Evolutionary conservation across 1,284 basidiomycete species (phyloP).

Genomic region (Chondrostereum purpureum): DNA sequence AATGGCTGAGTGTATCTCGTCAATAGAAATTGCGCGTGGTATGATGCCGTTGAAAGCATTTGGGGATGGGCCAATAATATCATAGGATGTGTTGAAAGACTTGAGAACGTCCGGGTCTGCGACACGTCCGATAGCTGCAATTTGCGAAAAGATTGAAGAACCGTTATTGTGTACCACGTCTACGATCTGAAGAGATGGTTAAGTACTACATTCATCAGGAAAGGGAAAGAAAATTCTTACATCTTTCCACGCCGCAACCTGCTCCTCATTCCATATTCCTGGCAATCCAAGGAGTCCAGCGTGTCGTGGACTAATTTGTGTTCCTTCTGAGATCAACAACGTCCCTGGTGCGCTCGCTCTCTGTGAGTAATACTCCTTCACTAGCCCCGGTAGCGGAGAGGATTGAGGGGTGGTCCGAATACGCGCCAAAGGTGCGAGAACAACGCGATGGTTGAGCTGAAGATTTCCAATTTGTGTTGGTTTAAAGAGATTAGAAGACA

Average conservation of each 20-base stretch:
- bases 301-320: constrained; percentile 7
- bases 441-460: constrained; percentile 15
- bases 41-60: constrained; percentile 23
- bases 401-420: constrained; percentile 10
- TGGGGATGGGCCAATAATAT: constrained; percentile 28
- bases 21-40: constrained; percentile 22
- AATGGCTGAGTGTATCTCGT: constrained; percentile 32
- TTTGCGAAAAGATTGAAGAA: constrained; percentile 4
- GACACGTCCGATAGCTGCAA: constrained; percentile 4
- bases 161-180: constrained; percentile 17
- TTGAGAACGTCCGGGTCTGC: constrained; percentile 4
- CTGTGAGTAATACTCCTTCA: constrained; percentile 13
- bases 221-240: neutral
- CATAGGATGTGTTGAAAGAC: neutral
- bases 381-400: constrained; percentile 18
- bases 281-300: neutral
- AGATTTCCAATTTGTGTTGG: constrained; percentile 19
- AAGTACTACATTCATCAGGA: constrained; percentile 17
- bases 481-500: constrained; percentile 29
- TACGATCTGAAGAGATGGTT: constrained; percentile 2
- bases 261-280: constrained; percentile 8
- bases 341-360: constrained; percentile 13
- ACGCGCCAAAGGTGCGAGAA: constrained; percentile 17
- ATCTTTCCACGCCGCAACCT: constrained; percentile 14
- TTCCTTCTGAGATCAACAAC: constrained; percentile 13